Percentiles rank a stretch among this genome's conserved stretches.
phyloP scores from a whole-genome alignment of 768 basidiomycete species.

The Amylocystis lapponica region DNA sequence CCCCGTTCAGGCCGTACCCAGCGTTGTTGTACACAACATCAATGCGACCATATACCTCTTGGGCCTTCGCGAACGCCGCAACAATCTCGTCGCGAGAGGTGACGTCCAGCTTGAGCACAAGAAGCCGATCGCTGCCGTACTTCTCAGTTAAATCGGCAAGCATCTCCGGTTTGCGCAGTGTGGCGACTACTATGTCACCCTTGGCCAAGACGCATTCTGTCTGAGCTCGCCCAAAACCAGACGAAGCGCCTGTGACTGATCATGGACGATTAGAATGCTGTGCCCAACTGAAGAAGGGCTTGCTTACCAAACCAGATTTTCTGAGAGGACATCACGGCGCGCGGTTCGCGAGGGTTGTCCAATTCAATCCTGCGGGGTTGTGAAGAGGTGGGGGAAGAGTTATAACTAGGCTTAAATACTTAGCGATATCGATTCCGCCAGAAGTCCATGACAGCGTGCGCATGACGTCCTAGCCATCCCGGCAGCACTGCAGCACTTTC shows the following conservation, averaged over 20 bases:
- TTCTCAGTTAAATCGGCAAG: conserved; percentile 17
- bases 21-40: conserved; percentile 26
- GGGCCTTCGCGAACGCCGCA: conserved; percentile 13
- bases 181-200: conserved; percentile 20
- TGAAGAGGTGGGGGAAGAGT: too few relatives aligned
- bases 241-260: conserved; percentile 21
- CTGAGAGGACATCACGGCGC: too few relatives aligned
- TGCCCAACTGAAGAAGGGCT: not conserved
- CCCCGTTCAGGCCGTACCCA: conserved; percentile 11
- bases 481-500: too few relatives aligned
- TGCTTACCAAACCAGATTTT: conserved; percentile 16
- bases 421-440: too few relatives aligned
- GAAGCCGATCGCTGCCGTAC: conserved; percentile 10
- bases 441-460: too few relatives aligned
- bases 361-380: too few relatives aligned
- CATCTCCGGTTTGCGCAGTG: conserved; percentile 15
- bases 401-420: too few relatives aligned
- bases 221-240: conserved; percentile 20
- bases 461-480: too few relatives aligned
- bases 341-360: too few relatives aligned
- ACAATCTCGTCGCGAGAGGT: conserved; percentile 8
- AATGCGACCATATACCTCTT: conserved; percentile 13
- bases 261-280: not conserved
- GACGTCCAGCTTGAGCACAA: conserved; percentile 19
- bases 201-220: conserved; percentile 15